Evolutionary conservation across 495 filamentous ascomycete species (phyloP), one percentile per base, ranked within the genome.

Genomic region (Penicillium crystallinum): DNA sequence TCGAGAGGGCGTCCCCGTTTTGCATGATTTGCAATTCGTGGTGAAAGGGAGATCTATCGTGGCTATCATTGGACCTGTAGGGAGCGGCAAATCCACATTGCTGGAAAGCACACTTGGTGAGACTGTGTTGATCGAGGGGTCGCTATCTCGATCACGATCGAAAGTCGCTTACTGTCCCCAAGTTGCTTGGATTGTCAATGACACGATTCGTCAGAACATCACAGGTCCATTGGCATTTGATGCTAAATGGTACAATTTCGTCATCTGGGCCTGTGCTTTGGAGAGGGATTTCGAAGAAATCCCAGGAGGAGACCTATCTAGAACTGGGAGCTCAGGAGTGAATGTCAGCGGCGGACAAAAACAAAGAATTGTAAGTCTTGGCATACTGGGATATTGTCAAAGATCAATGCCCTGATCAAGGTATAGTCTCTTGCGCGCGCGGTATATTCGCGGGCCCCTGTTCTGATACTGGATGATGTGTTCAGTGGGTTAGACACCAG

Each of bases 281-380:
- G 34, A 49, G 3, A 3, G 8, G 9, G 55, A 54, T 17, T 36
- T 58, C 8, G 37, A 55, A 8, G 31, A 46, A 14, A 38, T 66
- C 3, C 23, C 86, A 0, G 77, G 81, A 56, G 82, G 87, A 11
- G 90, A 93, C 54, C 55, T 75, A 53, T 90, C 87, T 0, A 84
- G 89, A 64, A 87, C 92, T 61, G 90, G 90, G 11, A 89, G 91
- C 60, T 77, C 86, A 19, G 90, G 90, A 21, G 88, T 90, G 59
- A 89, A 86, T 59, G 54, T 76, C 1, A 72, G 70, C 29, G 72
- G 72, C 31, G 72, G 72, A 7, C 72, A 74, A 49, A 65, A 55
- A n/a, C 67, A 72, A 47, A 55, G 71, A 39, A 62, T 76, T 59
- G 70, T 56, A 9, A 42, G 53, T 38, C 83, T 90, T 62, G 76